Conservation (phyloP, 371 early-diverging fungal genomes). For the Basidiobolus meristosporus region DNA sequence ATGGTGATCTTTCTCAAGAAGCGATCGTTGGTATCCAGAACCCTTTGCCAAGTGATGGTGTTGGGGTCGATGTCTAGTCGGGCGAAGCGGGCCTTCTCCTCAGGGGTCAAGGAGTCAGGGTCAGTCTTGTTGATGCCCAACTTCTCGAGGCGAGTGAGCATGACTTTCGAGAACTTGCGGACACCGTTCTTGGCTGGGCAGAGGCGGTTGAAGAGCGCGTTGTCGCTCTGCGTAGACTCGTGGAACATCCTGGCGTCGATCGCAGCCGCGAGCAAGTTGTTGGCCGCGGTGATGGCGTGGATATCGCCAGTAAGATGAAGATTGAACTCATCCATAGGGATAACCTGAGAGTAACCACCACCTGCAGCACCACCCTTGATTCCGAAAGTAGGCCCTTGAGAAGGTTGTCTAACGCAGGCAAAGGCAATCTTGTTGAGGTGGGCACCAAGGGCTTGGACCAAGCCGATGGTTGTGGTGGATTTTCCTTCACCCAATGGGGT, state of each 20-base stretch:
- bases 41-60: slow-evolving; percentile 90
- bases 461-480: slow-evolving; percentile 88
- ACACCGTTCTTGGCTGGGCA: slow-evolving; percentile 75
- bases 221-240: slow-evolving; percentile 76
- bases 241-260: slow-evolving; percentile 95
- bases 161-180: slow-evolving; percentile 58
- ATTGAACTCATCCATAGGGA: slow-evolving; percentile 98
- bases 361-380: slow-evolving; percentile 98
- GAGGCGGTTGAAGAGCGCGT: slow-evolving; percentile 72
- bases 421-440: slow-evolving; percentile 71
- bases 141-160: slow-evolving; percentile 62
- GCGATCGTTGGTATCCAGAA: slow-evolving; percentile 87
- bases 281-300: slow-evolving; percentile 92
- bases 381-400: slow-evolving; percentile 95
- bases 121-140: slow-evolving; percentile 66
- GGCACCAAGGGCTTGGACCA: slow-evolving; percentile 85
- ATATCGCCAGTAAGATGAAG: slow-evolving; percentile 94
- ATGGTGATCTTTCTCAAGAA: slow-evolving; percentile 80
- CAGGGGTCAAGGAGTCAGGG: slow-evolving; percentile 56
- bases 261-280: slow-evolving; percentile 89
- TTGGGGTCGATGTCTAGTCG: slow-evolving; percentile 82
- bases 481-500: slow-evolving; percentile 97
- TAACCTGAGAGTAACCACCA: slow-evolving; percentile 92
- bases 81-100: slow-evolving; percentile 58
- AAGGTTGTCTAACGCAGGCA: slow-evolving; percentile 93